A percentile compares a stretch with the other conserved stretches of the same genome.
phyloP scores from a whole-genome alignment of 164 flowering plant species.

The Kalanchoe fedtschenkoi region DNA sequence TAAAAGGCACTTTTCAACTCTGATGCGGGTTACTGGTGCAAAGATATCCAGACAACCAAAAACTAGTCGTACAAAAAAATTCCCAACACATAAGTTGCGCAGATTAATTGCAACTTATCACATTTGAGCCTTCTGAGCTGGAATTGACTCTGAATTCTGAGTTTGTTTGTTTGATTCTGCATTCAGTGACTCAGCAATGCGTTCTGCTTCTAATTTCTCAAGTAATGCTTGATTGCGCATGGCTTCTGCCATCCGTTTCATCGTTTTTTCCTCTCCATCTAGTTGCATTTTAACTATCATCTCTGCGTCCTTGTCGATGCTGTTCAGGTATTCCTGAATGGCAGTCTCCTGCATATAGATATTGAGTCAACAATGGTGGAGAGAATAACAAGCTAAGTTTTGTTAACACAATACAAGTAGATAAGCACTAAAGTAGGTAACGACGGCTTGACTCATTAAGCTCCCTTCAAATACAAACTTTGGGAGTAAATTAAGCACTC shows the following conservation, averaged over 20 bases:
- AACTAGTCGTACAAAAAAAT: background rate
- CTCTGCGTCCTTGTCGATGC: conserved; percentile 4
- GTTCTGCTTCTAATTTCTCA: background rate
- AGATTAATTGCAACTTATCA: background rate
- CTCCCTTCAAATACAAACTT: background rate
- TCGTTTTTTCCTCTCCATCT: conserved; percentile 7
- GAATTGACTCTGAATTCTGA: background rate
- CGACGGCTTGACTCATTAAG: background rate
- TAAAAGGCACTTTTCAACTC: background rate
- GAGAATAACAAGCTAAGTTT: background rate
- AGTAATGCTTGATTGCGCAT: conserved; percentile 2
- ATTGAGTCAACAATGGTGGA: background rate
- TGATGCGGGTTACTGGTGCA: no score
- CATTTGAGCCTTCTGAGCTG: background rate
- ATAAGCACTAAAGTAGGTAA: background rate
- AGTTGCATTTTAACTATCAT: conserved; percentile 4
- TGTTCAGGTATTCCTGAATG: conserved; percentile 3
- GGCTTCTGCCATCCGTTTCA: conserved; percentile 6
- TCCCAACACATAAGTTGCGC: background rate
- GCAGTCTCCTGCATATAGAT: conserved; percentile 4
- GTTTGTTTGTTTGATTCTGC: conserved; percentile 5
- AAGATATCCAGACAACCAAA: background rate
- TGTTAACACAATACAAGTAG: background rate
- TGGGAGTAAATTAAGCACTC: background rate
- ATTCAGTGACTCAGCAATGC: background rate